Conservation (phyloP, 2,329 filamentous ascomycete genomes). For the Clonostachys rosea region DNA sequence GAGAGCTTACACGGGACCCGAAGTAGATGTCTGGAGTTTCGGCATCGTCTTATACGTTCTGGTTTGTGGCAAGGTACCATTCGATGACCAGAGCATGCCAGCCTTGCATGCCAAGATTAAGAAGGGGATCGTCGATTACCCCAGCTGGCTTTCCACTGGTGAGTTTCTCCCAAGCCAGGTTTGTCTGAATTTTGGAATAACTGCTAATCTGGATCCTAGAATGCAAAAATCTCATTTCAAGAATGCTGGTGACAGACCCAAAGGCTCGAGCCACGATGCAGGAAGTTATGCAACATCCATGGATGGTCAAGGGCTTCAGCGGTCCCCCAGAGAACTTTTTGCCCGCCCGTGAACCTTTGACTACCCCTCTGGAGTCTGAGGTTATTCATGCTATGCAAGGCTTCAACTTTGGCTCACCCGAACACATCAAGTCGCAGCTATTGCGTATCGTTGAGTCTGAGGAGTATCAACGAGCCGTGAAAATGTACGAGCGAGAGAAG, state of each 20-base stretch:
- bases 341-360: constrained; percentile 77
- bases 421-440: constrained; percentile 77
- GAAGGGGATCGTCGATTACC: constrained; percentile 93
- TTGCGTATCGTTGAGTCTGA: constrained; percentile 86
- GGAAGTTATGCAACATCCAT: constrained; percentile 92
- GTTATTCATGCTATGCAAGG: constrained; percentile 94
- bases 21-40: constrained; percentile 98
- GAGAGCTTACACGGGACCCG: constrained; percentile 88
- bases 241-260: constrained; percentile 95
- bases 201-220: constrained; percentile 53
- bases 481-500: constrained; percentile 62
- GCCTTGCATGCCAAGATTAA: constrained; percentile 98
- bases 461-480: constrained; percentile 85
- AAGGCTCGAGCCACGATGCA: constrained; percentile 78
- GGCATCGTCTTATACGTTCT: constrained; percentile 96
- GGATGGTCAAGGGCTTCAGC: constrained; percentile 91
- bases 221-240: constrained; percentile 86
- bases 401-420: constrained; percentile 90
- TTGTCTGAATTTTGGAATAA: neutral
- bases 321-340: constrained; percentile 86
- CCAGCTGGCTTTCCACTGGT: constrained; percentile 88
- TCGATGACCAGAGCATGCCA: constrained; percentile 99
- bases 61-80: constrained; percentile 96
- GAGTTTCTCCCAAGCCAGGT: constrained; percentile 15
- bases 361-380: constrained; percentile 74